Percentiles rank a stretch among this genome's conserved stretches.
These are phyloP conservation scores for Botrytis medusae DNA, from an alignment of 2,329 filamentous ascomycete species.

Conservation along the genomic window DNA sequence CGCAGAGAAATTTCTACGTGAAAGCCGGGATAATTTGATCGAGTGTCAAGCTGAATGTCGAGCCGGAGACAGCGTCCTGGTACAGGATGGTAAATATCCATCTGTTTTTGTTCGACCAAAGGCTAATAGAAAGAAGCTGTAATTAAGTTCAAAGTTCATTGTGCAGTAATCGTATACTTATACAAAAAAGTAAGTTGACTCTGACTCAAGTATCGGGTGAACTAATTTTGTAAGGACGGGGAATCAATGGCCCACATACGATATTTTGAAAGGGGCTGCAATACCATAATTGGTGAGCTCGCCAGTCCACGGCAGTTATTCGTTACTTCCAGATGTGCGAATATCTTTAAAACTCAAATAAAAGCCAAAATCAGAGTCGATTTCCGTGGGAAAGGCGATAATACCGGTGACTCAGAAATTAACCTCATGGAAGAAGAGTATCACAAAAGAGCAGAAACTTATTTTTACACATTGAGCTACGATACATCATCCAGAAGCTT, in stretches of 20 bases:
- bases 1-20: not conserved
- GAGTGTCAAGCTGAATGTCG: not conserved
- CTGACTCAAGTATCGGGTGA: not conserved
- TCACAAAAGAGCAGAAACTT: slow-evolving; percentile 1
- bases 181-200: not conserved
- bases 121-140: not conserved
- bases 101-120: not conserved
- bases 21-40: not conserved
- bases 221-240: not conserved
- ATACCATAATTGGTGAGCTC: slow-evolving; percentile 23
- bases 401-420: not conserved
- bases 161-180: not conserved
- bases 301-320: slow-evolving; percentile 29
- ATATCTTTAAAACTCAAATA: slow-evolving; percentile 21
- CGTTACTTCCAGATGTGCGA: slow-evolving; percentile 22
- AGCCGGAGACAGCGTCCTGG: not conserved
- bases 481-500: slow-evolving; percentile 7
- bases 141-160: not conserved
- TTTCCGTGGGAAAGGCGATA: not conserved
- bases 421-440: slow-evolving; percentile 11
- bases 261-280: slow-evolving; percentile 27
- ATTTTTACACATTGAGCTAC: slow-evolving; percentile 25
- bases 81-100: not conserved
- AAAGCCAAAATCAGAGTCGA: slow-evolving; percentile 27
- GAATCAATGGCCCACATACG: slow-evolving; percentile 25